phyloP scores from a whole-genome alignment of 768 basidiomycete genomes.

The Leccinum boreale region DNA sequence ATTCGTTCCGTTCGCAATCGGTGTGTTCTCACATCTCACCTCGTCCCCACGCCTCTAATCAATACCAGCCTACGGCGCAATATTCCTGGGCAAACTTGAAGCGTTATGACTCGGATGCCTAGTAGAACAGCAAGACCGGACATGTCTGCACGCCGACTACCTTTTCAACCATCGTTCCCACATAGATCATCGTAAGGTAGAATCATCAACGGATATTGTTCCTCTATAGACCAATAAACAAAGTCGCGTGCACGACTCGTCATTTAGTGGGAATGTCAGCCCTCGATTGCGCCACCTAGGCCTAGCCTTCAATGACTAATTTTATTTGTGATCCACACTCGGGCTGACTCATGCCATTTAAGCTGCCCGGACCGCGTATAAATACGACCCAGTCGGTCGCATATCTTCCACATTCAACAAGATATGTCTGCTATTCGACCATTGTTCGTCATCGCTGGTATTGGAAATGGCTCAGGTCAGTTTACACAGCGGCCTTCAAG shows the following conservation, averaged over 20 bases:
- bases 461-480: constrained; percentile 40
- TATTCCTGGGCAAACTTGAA: constrained; percentile 66
- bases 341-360: constrained; percentile 18
- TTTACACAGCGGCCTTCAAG: neutral
- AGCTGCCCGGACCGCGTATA: constrained; percentile 6
- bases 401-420: neutral
- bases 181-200: too few species aligned
- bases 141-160: constrained; percentile 42
- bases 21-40: neutral
- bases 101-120: constrained; percentile 55
- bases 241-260: neutral
- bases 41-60: neutral
- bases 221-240: constrained; percentile 9
- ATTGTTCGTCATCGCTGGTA: constrained; percentile 58
- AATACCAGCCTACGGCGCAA: constrained; percentile 60
- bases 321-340: constrained; percentile 10
- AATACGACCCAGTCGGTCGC: neutral
- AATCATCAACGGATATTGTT: too few species aligned
- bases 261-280: neutral
- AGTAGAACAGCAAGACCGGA: constrained; percentile 79
- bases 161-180: too few species aligned
- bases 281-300: constrained; percentile 10
- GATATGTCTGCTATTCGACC: constrained; percentile 38
- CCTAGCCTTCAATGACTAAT: constrained; percentile 6
- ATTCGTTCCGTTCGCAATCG: too few species aligned